Conservation (phyloP, 2,329 filamentous ascomycete genomes). For the Fusarium secorum region DNA sequence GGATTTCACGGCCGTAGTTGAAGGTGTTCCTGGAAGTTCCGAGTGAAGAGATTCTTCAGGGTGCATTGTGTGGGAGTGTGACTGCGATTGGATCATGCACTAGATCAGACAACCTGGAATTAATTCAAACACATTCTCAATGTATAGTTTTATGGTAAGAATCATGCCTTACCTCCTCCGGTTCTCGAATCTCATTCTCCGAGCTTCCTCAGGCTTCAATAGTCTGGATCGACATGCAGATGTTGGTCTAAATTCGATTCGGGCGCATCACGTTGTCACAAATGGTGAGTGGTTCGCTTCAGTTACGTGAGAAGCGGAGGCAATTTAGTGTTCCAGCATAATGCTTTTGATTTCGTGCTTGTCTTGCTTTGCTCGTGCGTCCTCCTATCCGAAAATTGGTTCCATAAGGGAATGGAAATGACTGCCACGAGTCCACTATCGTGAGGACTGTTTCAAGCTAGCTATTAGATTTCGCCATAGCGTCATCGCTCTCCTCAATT, state of each 20-base stretch:
- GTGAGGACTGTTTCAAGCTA: conserved; percentile 47
- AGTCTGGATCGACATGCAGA: not conserved
- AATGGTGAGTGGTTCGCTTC: conserved; percentile 9
- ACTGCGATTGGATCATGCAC: conserved; percentile 12
- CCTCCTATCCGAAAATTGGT: conserved; percentile 37
- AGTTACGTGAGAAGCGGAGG: conserved; percentile 18
- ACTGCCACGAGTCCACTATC: conserved; percentile 42
- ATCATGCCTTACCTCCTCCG: not conserved
- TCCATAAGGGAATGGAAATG: conserved; percentile 38
- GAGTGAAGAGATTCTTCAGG: not conserved
- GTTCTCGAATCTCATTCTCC: not conserved
- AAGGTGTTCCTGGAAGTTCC: conserved; percentile 17
- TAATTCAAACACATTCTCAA: not conserved
- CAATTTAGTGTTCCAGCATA: conserved; percentile 37
- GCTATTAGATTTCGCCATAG: conserved; percentile 49
- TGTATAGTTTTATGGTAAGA: not conserved
- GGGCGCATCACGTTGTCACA: conserved; percentile 30
- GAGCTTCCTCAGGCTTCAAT: conserved; percentile 1
- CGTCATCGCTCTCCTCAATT: conserved; percentile 47
- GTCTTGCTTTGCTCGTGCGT: conserved; percentile 42
- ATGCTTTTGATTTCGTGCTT: conserved; percentile 46
- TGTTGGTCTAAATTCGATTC: not conserved
- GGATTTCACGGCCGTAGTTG: conserved; percentile 19
- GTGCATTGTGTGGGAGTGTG: not conserved
- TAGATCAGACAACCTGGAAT: not conserved